Conservation (phyloP, 164 flowering plant species). For the Berberis vulgaris region DNA sequence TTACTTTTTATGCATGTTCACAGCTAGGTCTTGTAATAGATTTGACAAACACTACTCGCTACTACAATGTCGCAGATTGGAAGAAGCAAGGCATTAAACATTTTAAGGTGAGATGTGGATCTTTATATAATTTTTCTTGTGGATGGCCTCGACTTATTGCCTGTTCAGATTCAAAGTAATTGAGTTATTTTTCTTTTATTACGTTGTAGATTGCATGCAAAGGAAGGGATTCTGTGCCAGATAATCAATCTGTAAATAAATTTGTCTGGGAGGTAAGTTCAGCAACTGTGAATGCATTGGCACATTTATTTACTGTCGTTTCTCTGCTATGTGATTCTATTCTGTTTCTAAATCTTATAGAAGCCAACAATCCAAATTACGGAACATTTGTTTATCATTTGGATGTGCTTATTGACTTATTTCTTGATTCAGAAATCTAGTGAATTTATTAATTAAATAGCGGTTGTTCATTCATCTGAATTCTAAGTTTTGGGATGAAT, state of each 20-base stretch:
- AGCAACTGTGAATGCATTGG: too few species aligned
- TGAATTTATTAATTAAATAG: too few species aligned
- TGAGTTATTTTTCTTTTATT: background rate
- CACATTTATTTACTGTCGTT: too few species aligned
- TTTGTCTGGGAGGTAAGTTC: constrained; percentile 71
- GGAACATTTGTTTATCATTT: too few species aligned
- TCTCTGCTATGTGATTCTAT: too few species aligned
- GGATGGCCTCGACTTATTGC: background rate
- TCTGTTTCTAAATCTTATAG: too few species aligned
- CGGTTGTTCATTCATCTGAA: too few species aligned
- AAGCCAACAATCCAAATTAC: too few species aligned
- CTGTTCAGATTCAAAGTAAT: background rate
- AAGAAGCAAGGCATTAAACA: constrained; percentile 79
- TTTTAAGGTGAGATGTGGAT: constrained; percentile 66
- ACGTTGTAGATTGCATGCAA: constrained; percentile 61
- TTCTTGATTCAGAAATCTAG: too few species aligned
- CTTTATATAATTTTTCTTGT: background rate
- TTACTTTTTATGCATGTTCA: constrained; percentile 6
- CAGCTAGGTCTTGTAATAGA: constrained; percentile 93
- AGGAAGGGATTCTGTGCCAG: constrained; percentile 89
- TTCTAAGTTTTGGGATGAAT: too few species aligned
- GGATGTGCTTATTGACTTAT: too few species aligned
- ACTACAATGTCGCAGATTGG: constrained; percentile 56
- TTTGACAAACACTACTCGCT: constrained; percentile 79
- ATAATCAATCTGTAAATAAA: constrained; percentile 68